Conservation (phyloP, 2,329 filamentous ascomycete genomes). For the Aspergillus amoenus region DNA sequence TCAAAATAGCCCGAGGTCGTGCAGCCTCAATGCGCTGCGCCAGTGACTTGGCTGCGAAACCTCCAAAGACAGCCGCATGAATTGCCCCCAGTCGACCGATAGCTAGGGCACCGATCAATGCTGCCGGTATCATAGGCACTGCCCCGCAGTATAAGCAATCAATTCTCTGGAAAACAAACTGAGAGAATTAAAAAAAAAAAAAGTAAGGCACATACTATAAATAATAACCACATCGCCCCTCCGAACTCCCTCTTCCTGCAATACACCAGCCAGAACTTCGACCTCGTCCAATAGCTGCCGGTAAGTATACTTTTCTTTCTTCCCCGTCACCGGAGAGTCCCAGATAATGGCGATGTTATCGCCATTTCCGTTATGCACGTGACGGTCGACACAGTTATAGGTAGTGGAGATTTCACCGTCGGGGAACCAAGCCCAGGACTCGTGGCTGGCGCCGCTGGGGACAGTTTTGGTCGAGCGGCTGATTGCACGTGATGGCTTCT, state of each 20-base stretch:
- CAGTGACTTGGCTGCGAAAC: constrained; percentile 77
- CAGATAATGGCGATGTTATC: constrained; percentile 75
- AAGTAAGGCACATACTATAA: constrained; percentile 63
- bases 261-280: constrained; percentile 74
- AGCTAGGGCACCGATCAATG: constrained; percentile 82
- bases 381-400: constrained; percentile 88
- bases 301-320: constrained; percentile 74
- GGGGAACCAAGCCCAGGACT: constrained; percentile 87
- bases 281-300: constrained; percentile 73
- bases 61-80: constrained; percentile 90
- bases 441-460: constrained; percentile 59
- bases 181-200: constrained; percentile 12
- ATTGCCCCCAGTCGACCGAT: constrained; percentile 79
- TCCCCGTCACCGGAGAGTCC: constrained; percentile 79
- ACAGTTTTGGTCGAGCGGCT: constrained; percentile 63
- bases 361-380: constrained; percentile 78
- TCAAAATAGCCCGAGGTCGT: constrained; percentile 72
- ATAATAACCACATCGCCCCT: constrained; percentile 86
- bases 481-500: constrained; percentile 65
- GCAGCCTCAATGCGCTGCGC: constrained; percentile 87
- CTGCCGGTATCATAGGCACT: constrained; percentile 95
- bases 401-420: constrained; percentile 86
- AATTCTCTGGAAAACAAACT: not conserved
- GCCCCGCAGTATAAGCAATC: not conserved
- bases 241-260: constrained; percentile 77